Evolutionary conservation across 2,329 filamentous ascomycete genomes (phyloP), one percentile per base, ranked within the genome.

Genomic region (Aspergillus sp.): DNA sequence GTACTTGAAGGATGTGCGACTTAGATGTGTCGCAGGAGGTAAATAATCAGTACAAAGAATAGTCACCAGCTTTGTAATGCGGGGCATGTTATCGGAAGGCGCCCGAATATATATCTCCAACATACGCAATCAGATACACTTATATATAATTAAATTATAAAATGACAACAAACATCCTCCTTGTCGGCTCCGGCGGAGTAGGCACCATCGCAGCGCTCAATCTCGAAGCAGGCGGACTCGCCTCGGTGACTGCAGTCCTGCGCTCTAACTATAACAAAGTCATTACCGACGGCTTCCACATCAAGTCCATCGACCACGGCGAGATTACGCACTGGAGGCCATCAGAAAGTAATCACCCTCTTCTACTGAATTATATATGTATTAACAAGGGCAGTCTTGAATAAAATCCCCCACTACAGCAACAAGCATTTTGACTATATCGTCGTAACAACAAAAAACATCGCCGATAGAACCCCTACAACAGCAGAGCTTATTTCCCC

Each of bases 401-500:
- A 80, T 53, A 71, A 70, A 8, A 72, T 86, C 19, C 83, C 83
- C 2, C 64, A 81, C 39, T 71, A 81, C 15, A 46, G 49, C 4
- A 37, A 57, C 5, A 45, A 12, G 17, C 52, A 22, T 17, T 86
- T 80, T 63, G 83, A 87, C 71, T 87, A 81, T 62, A 77, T 87
- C 42, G 70, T 87, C 7, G 76, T 83, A 47, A 77, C 79, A n/a
- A 87, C 84, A 17, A 88, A 87, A 67, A 86, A 84, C 59, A 73
- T 83, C 45, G 79, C 83, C 1, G 85, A 87, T 54, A 69, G 83
- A 15, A 70, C 74, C 1, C 83, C 84, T 0, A 73, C 72, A 0
- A 70, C 82, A 0, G 64, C 75, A 40, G 78, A 83, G 1, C 67
- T 85, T 33, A 79, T 86, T 24, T 65, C 68, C 0, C 81, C 82